Base-by-base conservation (phyloP, 805 yeast genomes). In the Dipodascus geniculatus region DNA sequence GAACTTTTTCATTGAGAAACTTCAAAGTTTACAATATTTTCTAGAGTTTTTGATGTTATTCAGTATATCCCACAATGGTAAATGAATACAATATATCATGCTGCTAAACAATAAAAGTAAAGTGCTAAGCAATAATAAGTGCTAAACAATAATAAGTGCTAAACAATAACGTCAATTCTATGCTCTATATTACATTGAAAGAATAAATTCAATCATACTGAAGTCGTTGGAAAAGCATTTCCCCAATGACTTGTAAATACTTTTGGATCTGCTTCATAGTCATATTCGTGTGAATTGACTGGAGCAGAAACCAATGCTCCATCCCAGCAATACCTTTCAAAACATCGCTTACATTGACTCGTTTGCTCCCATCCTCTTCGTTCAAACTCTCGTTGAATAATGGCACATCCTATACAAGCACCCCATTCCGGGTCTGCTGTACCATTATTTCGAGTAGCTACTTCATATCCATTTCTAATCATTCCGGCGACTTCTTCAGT, bases 371-470 rank as follows among this genome's bases (percentile, higher is more conserved):
- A 68, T 24, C 81, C 80, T 42, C 74, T 68, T 65, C 90, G 77
- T 71, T 88, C 95, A 68, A 84, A 83, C 49, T 83, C 79, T 65
- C 96, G 81, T 66, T 87, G 83, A 54, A 89, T 72, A 51, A 87
- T 78, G 2, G 96, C 96, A 75, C 96, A 89, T 2, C 86, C 86
- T 49, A 88, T 74, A 72, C 96, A 89, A 2, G 81, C 75, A 42
- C 78, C 73, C 83, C 87, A 88, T 49, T 84, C 80, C 6, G 71
- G 65, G 63, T 85, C 95, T 22, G 82, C 65, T 6, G 95, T 84
- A 38, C 80, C 71, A 65, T 88, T 88, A 57, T 74, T 73, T 64
- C 85, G 78, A 1, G 91, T 74, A 17, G 86, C 77, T 11, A 81
- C 76, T 61, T 85, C 89, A 65, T 81, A 86, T 19, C 96, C 96